Evolutionary conservation across 1,139 yeast species (phyloP).

Genomic region (Yarrowia galli): DNA sequence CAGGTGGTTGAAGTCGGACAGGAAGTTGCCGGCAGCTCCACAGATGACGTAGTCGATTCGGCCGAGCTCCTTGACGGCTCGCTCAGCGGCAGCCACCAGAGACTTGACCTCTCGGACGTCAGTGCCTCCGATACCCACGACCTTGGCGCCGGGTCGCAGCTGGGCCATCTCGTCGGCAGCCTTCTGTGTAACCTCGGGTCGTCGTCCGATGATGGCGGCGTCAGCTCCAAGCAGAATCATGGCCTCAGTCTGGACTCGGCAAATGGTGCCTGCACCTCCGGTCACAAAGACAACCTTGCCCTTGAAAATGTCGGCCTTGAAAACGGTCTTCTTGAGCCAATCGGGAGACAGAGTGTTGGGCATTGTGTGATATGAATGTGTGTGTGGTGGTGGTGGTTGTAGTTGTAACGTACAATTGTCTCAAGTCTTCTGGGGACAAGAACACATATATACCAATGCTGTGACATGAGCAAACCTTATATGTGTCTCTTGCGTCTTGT

Average conservation of each 20-base stretch:
- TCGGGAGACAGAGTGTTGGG: slow-evolving; percentile 40
- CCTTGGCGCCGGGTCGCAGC: slow-evolving; percentile 66
- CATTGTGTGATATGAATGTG: background rate
- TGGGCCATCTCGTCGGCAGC: slow-evolving; percentile 71
- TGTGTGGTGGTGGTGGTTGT: background rate
- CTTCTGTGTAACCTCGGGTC: slow-evolving; percentile 63
- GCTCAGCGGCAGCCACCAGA: slow-evolving; percentile 65
- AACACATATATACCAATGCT: background rate
- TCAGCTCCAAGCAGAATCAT: slow-evolving; percentile 81
- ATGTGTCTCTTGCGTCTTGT: background rate
- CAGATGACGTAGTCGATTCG: slow-evolving; percentile 84
- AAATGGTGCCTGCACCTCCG: slow-evolving; percentile 95
- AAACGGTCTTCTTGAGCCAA: slow-evolving; percentile 48
- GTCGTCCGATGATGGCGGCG: slow-evolving; percentile 85
- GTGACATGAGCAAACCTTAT: slow-evolving; percentile 8
- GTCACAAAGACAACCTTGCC: slow-evolving; percentile 90
- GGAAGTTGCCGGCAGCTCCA: slow-evolving; percentile 95
- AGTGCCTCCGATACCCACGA: slow-evolving; percentile 68
- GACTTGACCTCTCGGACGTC: slow-evolving; percentile 77
- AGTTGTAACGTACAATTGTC: background rate
- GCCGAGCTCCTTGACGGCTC: slow-evolving; percentile 71
- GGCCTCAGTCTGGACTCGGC: slow-evolving; percentile 86
- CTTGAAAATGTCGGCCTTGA: slow-evolving; percentile 70
- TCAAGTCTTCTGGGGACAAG: background rate
- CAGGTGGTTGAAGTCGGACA: slow-evolving; percentile 77